A percentile compares a stretch with the other conserved stretches of the same genome.
Conservation (phyloP, 352 stramenopile species). For the Saprolegnia diclina region DNA sequence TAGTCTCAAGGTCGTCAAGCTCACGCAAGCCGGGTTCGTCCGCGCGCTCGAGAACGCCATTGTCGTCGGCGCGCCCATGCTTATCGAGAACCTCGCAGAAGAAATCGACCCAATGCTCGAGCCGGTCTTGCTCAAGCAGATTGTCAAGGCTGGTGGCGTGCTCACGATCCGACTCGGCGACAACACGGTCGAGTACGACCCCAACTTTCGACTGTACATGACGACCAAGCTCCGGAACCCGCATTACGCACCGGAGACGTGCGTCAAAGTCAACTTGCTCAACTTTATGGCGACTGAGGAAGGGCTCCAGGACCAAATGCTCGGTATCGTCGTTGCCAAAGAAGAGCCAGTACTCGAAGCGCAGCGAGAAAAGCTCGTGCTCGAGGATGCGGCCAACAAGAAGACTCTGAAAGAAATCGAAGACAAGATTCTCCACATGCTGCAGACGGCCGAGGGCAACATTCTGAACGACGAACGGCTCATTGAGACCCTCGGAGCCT, state of each 20-base stretch:
- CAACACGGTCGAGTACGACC: slow-evolving; percentile 92
- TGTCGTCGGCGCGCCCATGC: slow-evolving; percentile 87
- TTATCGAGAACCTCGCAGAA: slow-evolving; percentile 93
- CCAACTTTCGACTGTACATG: slow-evolving; percentile 92
- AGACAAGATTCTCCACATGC: slow-evolving; percentile 92
- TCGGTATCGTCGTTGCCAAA: slow-evolving; percentile 91
- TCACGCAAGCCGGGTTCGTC: slow-evolving; percentile 90
- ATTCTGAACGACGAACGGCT: slow-evolving; percentile 94
- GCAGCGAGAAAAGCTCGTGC: slow-evolving; percentile 89
- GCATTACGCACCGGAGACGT: slow-evolving; percentile 92
- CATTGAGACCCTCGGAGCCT: slow-evolving; percentile 91
- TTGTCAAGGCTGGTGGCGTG: slow-evolving; percentile 85
- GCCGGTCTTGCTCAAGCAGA: slow-evolving; percentile 89
- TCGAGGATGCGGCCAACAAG: slow-evolving; percentile 93
- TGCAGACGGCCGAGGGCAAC: slow-evolving; percentile 91
- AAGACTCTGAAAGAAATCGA: slow-evolving; percentile 94
- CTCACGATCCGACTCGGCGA: slow-evolving; percentile 90
- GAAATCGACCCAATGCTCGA: slow-evolving; percentile 93
- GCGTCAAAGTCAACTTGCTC: slow-evolving; percentile 95
- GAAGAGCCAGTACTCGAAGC: slow-evolving; percentile 90
- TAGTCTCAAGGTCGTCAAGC: slow-evolving; percentile 91
- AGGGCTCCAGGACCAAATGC: slow-evolving; percentile 94
- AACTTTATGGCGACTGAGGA: slow-evolving; percentile 96
- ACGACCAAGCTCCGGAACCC: slow-evolving; percentile 93
- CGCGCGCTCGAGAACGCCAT: slow-evolving; percentile 94